Percentiles rank a stretch among this genome's conserved stretches.
Conservation (phyloP, 495 filamentous ascomycete genomes). For the Aspergillus ostianus region DNA sequence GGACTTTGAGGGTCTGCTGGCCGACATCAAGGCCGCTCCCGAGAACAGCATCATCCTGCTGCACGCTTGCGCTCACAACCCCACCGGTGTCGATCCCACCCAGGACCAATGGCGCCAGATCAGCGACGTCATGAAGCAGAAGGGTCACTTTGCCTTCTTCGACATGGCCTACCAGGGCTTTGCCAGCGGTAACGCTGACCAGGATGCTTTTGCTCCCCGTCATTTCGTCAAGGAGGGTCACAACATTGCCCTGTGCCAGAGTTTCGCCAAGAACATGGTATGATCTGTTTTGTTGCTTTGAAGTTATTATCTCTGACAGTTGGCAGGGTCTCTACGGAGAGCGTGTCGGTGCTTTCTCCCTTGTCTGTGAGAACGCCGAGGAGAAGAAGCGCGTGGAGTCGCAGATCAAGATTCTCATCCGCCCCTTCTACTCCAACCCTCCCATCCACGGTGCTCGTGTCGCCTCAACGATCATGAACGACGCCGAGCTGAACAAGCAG, state of each 20-base stretch:
- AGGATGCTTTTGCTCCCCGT: slow-evolving; percentile 87
- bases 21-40: slow-evolving; percentile 86
- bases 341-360: slow-evolving; percentile 94
- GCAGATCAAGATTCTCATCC: slow-evolving; percentile 96
- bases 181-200: slow-evolving; percentile 85
- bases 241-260: slow-evolving; percentile 84
- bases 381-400: slow-evolving; percentile 97
- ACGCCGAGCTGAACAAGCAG: slow-evolving; percentile 80
- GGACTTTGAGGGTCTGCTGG: slow-evolving; percentile 91
- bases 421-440: slow-evolving; percentile 97
- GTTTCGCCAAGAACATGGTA: slow-evolving; percentile 99
- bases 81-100: slow-evolving; percentile 94
- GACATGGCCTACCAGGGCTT: slow-evolving; percentile 99
- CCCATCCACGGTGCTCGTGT: slow-evolving; percentile 95
- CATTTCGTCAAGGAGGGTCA: slow-evolving; percentile 93
- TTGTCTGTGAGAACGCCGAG: slow-evolving; percentile 77
- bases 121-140: slow-evolving; percentile 81
- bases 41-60: slow-evolving; percentile 85
- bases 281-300: not conserved
- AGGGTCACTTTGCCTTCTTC: slow-evolving; percentile 93
- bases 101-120: slow-evolving; percentile 91
- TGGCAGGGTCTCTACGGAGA: slow-evolving; percentile 90
- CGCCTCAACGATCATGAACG: slow-evolving; percentile 88
- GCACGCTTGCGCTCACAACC: slow-evolving; percentile 98
- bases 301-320: slow-evolving; percentile 3